phyloP scores from a whole-genome alignment of 441 rosid species.

The Sinapis alba region DNA sequence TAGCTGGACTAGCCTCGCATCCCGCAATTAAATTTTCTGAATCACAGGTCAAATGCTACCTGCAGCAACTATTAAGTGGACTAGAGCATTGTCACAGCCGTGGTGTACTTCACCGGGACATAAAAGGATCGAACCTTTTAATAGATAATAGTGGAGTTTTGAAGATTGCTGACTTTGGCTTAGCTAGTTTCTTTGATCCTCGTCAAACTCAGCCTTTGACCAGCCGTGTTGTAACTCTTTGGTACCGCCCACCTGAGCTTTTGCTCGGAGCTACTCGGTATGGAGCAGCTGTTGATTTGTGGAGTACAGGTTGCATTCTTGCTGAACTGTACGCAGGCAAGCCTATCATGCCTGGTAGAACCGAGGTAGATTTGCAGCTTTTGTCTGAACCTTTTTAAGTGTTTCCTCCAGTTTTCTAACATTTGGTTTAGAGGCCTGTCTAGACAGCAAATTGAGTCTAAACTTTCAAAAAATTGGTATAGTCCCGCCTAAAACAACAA shows the following conservation, averaged over 20 bases:
- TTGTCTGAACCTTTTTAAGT: neutral
- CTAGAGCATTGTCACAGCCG: slow-evolving; percentile 94
- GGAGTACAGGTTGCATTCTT: slow-evolving; percentile 97
- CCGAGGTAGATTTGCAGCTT: slow-evolving; percentile 68
- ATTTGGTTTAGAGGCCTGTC: no score
- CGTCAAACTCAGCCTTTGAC: slow-evolving; percentile 73
- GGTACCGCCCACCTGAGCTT: slow-evolving; percentile 98
- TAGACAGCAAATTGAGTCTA: no score
- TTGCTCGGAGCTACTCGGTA: slow-evolving; percentile 91
- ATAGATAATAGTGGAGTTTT: slow-evolving; percentile 86
- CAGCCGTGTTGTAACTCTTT: slow-evolving; percentile 95
- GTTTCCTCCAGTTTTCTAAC: neutral
- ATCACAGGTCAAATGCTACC: slow-evolving; percentile 85
- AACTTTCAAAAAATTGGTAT: neutral
- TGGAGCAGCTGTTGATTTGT: slow-evolving; percentile 87
- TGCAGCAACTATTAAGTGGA: slow-evolving; percentile 82
- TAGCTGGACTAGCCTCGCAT: slow-evolving; percentile 93
- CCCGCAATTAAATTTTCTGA: slow-evolving; percentile 92
- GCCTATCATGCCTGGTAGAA: slow-evolving; percentile 99
- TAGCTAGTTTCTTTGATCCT: slow-evolving; percentile 86
- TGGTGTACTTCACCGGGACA: slow-evolving; percentile 90
- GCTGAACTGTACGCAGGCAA: slow-evolving; percentile 97
- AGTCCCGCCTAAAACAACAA: neutral
- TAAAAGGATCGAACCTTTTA: slow-evolving; percentile 93
- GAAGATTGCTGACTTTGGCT: slow-evolving; percentile 96